These are phyloP conservation scores for Cardamine occulta DNA, from an alignment of 345 rosid genomes.

Conservation along the genomic window DNA sequence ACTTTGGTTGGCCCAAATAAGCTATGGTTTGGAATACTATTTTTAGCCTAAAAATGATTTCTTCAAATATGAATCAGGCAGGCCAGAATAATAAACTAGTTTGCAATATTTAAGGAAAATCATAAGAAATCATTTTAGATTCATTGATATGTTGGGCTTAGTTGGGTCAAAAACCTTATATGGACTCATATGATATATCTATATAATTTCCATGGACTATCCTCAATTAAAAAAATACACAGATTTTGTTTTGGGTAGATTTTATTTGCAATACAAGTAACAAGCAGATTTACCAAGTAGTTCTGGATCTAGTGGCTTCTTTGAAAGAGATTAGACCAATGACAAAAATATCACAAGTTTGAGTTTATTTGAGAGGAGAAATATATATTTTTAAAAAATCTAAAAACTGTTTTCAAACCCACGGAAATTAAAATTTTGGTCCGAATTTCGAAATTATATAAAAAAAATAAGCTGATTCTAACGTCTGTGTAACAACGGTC, in stretches of 20 bases:
- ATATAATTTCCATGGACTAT: not conserved
- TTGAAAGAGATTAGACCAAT: too few relatives aligned
- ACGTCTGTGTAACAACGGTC: not conserved
- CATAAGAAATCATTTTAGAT: not conserved
- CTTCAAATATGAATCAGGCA: not conserved
- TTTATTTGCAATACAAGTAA: too few relatives aligned
- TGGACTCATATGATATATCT: not conserved
- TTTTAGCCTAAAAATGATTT: not conserved
- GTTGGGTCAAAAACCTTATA: not conserved
- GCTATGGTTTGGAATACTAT: not conserved
- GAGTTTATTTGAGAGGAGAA: too few relatives aligned
- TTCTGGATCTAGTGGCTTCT: too few relatives aligned
- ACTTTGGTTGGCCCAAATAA: not conserved
- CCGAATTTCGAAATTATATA: too few relatives aligned
- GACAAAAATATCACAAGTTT: too few relatives aligned
- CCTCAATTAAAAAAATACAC: not conserved
- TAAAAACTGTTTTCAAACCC: too few relatives aligned
- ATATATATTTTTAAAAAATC: too few relatives aligned
- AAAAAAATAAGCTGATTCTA: not conserved
- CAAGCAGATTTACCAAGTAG: too few relatives aligned
- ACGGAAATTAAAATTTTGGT: too few relatives aligned
- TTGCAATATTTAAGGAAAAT: not conserved
- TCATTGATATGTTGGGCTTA: slow-evolving; percentile 4
- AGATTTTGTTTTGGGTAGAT: not conserved
- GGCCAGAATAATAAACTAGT: not conserved